Conservation (phyloP, 306 rosid genomes). For the Luffa acutangula region DNA sequence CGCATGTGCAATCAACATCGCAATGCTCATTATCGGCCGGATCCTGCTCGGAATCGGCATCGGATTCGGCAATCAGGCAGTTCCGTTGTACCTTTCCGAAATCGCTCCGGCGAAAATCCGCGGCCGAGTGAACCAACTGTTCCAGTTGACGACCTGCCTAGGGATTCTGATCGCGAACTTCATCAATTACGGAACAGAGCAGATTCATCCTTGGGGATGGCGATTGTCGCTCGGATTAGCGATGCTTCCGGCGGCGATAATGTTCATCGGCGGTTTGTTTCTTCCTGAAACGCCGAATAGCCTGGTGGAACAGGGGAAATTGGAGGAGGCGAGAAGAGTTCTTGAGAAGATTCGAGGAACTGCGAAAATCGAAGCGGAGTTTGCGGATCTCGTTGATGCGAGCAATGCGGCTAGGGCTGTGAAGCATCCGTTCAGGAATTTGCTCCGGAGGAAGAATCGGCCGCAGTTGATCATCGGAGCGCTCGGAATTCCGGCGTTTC, state of each 20-base stretch:
- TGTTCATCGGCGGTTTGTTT: conserved; percentile 68
- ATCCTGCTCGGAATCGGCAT: conserved; percentile 72
- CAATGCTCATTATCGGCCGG: conserved; percentile 72
- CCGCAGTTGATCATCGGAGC: conserved; percentile 79
- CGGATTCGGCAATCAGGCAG: conserved; percentile 95
- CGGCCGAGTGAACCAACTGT: conserved; percentile 85
- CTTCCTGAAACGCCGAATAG: conserved; percentile 89
- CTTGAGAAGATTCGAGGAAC: conserved; percentile 79
- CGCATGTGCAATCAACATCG: conserved; percentile 60
- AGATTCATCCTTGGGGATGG: conserved; percentile 80
- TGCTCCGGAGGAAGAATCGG: conserved; percentile 52
- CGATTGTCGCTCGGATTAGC: conserved; percentile 80
- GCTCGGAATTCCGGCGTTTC: conserved; percentile 84
- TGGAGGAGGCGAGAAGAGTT: conserved; percentile 53
- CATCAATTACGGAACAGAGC: conserved; percentile 45
- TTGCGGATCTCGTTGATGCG: conserved; percentile 70
- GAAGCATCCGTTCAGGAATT: conserved; percentile 52
- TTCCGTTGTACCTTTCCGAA: conserved; percentile 77
- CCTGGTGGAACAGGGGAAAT: conserved; percentile 61
- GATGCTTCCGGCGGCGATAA: conserved; percentile 46
- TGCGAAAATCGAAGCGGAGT: conserved; percentile 67
- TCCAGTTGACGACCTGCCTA: conserved; percentile 70
- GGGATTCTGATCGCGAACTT: conserved; percentile 58
- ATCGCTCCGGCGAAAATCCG: conserved; percentile 80
- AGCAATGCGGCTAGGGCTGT: conserved; percentile 53